These are phyloP conservation scores for Glaciozyma antarctica DNA, from an alignment of 768 basidiomycete species.

Conservation along the genomic window DNA sequence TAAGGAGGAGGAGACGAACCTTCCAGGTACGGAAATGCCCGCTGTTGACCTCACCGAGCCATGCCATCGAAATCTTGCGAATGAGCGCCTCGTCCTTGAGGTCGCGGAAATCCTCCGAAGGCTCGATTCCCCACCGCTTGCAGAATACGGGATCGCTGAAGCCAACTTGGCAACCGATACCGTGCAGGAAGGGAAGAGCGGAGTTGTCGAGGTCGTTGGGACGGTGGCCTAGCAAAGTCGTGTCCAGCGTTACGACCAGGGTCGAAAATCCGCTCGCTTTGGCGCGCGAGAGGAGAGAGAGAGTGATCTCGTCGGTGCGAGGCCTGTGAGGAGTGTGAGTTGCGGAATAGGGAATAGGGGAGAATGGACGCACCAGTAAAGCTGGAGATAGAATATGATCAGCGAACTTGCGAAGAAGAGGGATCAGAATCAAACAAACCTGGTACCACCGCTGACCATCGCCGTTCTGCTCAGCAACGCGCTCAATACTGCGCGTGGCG, in stretches of 20 bases:
- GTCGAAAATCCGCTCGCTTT: conserved; percentile 47
- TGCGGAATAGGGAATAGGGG: background rate
- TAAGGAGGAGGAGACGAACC: conserved; percentile 47
- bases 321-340: background rate
- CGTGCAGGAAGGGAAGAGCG: conserved; percentile 18
- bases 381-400: background rate
- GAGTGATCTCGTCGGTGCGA: conserved; percentile 46
- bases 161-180: conserved; percentile 46
- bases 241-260: conserved; percentile 25
- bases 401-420: too few relatives aligned
- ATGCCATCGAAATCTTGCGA: conserved; percentile 22
- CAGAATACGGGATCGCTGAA: conserved; percentile 49
- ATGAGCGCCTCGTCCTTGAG: conserved; percentile 11
- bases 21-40: conserved; percentile 8
- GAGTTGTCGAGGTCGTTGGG: conserved; percentile 15
- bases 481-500: background rate
- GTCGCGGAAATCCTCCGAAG: background rate
- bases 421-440: too few relatives aligned
- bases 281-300: conserved; percentile 46
- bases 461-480: background rate
- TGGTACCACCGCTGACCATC: background rate
- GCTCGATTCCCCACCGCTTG: conserved; percentile 41
- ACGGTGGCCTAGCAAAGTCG: conserved; percentile 25
- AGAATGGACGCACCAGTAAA: background rate
- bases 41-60: background rate